phyloP scores from a whole-genome alignment of 129 eudicot genomes.

The Apium graveolens region DNA sequence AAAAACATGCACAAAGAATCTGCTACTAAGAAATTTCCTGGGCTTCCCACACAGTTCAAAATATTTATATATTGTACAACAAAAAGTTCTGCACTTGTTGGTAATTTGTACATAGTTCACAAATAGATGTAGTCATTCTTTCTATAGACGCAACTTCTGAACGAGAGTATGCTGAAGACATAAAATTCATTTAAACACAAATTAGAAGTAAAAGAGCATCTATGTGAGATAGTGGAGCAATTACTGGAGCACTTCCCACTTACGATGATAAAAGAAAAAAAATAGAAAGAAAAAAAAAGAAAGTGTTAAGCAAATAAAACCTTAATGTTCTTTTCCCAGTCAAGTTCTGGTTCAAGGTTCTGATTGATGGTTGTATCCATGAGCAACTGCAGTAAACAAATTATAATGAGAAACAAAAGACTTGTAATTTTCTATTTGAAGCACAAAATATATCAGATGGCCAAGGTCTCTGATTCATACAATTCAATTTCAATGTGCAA shows the following conservation, averaged over 20 bases:
- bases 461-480: conserved; percentile 1
- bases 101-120: not conserved
- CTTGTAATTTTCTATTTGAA: not conserved
- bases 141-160: not conserved
- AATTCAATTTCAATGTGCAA: not conserved
- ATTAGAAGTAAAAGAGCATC: not conserved
- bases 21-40: not conserved
- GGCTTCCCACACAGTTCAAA: not conserved
- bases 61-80: not conserved
- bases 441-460: not conserved
- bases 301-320: conserved; percentile 10
- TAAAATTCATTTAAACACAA: not conserved
- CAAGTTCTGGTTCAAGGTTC: conserved; percentile 15
- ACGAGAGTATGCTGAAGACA: not conserved
- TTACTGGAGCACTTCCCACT: not conserved
- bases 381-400: not conserved
- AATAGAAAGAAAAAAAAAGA: no score
- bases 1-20: not conserved
- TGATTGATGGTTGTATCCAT: conserved; percentile 33
- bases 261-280: not conserved
- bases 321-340: conserved; percentile 29
- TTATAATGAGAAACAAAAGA: not conserved
- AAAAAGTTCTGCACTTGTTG: not conserved
- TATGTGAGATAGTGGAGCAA: not conserved
- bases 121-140: not conserved